Conservation (phyloP, 2,329 filamentous ascomycete genomes). For the Sphaerulina musiva region DNA sequence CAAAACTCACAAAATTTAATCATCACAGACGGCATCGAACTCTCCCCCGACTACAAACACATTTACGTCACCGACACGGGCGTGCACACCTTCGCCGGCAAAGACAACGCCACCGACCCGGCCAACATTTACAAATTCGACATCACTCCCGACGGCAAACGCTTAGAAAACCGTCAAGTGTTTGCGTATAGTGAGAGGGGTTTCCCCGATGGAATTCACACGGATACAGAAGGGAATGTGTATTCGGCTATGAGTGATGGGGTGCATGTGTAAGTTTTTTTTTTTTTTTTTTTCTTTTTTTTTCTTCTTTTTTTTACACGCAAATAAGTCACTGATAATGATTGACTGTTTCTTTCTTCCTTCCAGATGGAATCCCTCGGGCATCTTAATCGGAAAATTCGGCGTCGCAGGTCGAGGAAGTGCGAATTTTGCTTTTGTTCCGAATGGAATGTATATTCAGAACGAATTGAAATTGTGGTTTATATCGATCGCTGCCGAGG, state of each 20-base stretch:
- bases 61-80: constrained; percentile 55
- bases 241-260: constrained; percentile 50
- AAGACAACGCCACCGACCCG: constrained; percentile 36
- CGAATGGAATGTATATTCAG: constrained; percentile 31
- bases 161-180: constrained; percentile 35
- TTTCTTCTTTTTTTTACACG: neutral
- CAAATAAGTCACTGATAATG: neutral
- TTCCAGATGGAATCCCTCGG: constrained; percentile 43
- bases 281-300: neutral
- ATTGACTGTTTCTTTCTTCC: no score
- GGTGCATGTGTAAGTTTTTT: constrained; percentile 40
- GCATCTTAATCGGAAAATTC: constrained; percentile 51
- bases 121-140: constrained; percentile 42
- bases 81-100: constrained; percentile 22
- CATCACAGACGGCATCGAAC: constrained; percentile 48
- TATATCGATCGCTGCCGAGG: constrained; percentile 30
- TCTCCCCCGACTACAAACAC: constrained; percentile 48
- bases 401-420: constrained; percentile 36
- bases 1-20: no score
- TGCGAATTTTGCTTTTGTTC: constrained; percentile 34
- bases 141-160: constrained; percentile 32
- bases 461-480: constrained; percentile 32
- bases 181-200: constrained; percentile 53
- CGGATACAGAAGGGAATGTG: constrained; percentile 49
- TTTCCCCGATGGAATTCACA: constrained; percentile 53